Conservation (phyloP, 257 asterid species). For the Plantago elongata region DNA sequence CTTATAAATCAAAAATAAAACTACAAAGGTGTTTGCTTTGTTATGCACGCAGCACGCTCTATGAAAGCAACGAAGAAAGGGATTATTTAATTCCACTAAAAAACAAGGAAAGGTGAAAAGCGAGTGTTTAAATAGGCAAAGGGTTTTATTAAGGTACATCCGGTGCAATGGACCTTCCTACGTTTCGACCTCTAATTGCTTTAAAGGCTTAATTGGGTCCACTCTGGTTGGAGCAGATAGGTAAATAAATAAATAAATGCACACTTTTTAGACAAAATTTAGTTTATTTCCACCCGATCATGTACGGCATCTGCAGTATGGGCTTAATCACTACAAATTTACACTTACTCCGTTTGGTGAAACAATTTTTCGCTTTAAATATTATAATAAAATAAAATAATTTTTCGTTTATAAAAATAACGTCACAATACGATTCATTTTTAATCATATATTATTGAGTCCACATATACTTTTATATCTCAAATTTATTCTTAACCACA, state of each 20-base stretch:
- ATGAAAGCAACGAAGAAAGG: slow-evolving; percentile 6
- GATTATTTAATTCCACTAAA: slow-evolving; percentile 14
- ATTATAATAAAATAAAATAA: too few species aligned
- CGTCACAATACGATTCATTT: too few species aligned
- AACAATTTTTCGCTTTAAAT: too few species aligned
- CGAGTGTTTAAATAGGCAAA: background rate
- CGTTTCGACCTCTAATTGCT: slow-evolving; percentile 9
- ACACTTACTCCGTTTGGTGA: too few species aligned
- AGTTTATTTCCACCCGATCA: slow-evolving; percentile 12
- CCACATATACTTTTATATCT: too few species aligned
- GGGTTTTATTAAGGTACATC: slow-evolving; percentile 11
- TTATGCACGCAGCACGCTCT: slow-evolving; percentile 9
- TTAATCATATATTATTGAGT: too few species aligned
- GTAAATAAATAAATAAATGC: background rate
- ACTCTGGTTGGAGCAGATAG: slow-evolving; percentile 28
- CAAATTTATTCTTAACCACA: too few species aligned
- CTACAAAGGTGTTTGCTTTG: too few species aligned
- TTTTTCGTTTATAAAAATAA: too few species aligned
- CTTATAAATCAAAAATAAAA: too few species aligned
- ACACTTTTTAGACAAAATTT: slow-evolving; percentile 8
- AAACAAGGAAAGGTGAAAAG: slow-evolving; percentile 17
- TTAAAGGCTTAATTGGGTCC: slow-evolving; percentile 40
- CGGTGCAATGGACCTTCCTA: slow-evolving; percentile 11
- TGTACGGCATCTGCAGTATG: background rate
- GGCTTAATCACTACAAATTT: background rate